A percentile compares a stretch with the other conserved stretches of the same genome.
Evolutionary conservation across 129 eudicot genomes (phyloP).

Genomic region (Logfia minima): DNA sequence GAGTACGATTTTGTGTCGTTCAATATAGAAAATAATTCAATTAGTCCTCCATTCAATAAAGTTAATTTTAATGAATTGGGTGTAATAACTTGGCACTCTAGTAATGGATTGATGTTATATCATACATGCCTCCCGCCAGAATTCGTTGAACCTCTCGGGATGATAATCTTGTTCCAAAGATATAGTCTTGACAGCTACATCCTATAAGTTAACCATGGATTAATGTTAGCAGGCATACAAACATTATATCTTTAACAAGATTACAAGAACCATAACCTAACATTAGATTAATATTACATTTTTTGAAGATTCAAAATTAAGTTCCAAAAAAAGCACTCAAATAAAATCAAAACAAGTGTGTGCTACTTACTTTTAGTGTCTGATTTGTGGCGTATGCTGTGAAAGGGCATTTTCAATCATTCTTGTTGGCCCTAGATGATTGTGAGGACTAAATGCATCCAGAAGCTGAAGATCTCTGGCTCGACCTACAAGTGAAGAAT

Average conservation of each 20-base stretch:
- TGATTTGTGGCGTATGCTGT: conserved; percentile 34
- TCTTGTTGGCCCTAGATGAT: conserved; percentile 22
- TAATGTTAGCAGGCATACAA: background rate
- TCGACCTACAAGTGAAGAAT: conserved; percentile 25
- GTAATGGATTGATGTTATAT: too few species aligned
- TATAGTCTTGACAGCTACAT: conserved; percentile 94
- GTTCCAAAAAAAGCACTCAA: background rate
- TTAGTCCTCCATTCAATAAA: too few species aligned
- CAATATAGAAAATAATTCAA: too few species aligned
- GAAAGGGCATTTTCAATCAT: conserved; percentile 35
- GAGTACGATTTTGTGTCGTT: too few species aligned
- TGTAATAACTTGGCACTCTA: too few species aligned
- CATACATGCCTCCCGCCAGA: conserved; percentile 68
- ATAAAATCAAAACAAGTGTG: background rate
- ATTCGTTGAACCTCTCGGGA: conserved; percentile 70
- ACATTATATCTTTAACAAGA: conserved; percentile 1
- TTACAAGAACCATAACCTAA: too few species aligned
- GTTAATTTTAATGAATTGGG: too few species aligned
- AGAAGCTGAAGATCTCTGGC: conserved; percentile 40
- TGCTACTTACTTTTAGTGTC: conserved; percentile 62
- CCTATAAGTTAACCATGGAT: conserved; percentile 46
- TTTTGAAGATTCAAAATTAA: background rate
- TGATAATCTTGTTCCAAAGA: conserved; percentile 88
- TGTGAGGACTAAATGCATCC: conserved; percentile 25
- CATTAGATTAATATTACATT: too few species aligned